phyloP scores from a whole-genome alignment of 306 rosid genomes.

The Gastrolobium villosum region DNA sequence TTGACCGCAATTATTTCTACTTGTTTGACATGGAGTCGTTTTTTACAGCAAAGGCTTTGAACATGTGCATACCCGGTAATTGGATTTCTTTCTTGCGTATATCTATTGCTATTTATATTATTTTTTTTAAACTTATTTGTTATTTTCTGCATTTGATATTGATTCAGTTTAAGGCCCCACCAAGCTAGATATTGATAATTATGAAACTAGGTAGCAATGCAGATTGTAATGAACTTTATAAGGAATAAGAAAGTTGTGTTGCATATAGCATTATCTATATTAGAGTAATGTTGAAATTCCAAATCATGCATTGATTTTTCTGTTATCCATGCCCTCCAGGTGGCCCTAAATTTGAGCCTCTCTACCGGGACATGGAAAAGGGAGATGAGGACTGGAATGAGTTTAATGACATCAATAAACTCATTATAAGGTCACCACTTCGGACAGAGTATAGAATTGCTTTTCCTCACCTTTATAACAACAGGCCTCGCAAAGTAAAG shows the following conservation, averaged over 20 bases:
- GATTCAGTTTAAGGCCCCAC: neutral
- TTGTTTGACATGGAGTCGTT: conserved; percentile 99
- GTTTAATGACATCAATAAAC: conserved; percentile 98
- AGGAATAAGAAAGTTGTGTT: neutral
- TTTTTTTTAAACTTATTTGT: neutral
- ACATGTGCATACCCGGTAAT: conserved; percentile 99
- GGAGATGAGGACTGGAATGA: conserved; percentile 99
- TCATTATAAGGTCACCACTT: conserved; percentile 97
- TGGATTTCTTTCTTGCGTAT: conserved; percentile 12
- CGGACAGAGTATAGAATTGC: conserved; percentile 98
- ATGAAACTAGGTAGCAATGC: conserved; percentile 6
- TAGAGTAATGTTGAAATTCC: neutral
- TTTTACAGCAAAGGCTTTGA: conserved; percentile 96
- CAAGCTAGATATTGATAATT: conserved; percentile 1
- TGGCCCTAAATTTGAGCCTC: conserved; percentile 98
- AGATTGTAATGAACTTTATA: conserved; percentile 9
- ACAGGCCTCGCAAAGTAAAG: conserved; percentile 98
- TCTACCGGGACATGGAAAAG: conserved; percentile 99
- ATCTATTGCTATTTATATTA: neutral
- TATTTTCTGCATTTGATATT: neutral
- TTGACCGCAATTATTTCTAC: conserved; percentile 96
- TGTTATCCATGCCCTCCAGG: conserved; percentile 59
- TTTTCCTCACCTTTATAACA: conserved; percentile 98
- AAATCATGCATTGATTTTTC: conserved; percentile 33
- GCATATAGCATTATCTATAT: neutral